Evolutionary conservation across 805 yeast genomes (phyloP).

Genomic region (Saturnispora besseyi): DNA sequence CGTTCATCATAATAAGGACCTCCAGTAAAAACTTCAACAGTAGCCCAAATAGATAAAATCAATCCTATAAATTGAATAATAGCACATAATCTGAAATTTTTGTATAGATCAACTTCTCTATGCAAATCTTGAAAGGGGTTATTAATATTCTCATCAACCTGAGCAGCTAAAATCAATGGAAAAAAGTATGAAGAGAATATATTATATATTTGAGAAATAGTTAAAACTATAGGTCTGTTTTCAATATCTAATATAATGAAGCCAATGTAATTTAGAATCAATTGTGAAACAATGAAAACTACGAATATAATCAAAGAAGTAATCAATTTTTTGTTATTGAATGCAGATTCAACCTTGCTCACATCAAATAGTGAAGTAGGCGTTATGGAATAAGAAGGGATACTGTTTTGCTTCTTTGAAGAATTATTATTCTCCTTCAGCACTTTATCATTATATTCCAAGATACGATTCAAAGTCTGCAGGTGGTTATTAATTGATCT

Average conservation of each 20-base stretch:
- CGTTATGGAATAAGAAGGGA: not conserved
- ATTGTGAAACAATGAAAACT: slow-evolving; percentile 20
- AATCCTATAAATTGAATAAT: slow-evolving; percentile 16
- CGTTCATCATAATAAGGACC: slow-evolving; percentile 8
- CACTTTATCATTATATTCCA: not conserved
- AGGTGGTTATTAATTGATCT: not conserved
- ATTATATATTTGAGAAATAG: slow-evolving; percentile 19
- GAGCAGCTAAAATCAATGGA: slow-evolving; percentile 18
- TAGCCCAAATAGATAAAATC: slow-evolving; percentile 18
- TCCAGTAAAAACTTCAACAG: slow-evolving; percentile 12
- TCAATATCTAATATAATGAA: slow-evolving; percentile 22
- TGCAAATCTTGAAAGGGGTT: slow-evolving; percentile 20
- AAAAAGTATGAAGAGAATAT: slow-evolving; percentile 21
- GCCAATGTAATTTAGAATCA: slow-evolving; percentile 22
- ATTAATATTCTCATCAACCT: slow-evolving; percentile 19
- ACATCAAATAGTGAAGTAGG: slow-evolving; percentile 9
- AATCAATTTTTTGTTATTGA: slow-evolving; percentile 17
- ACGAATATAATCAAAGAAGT: slow-evolving; percentile 17
- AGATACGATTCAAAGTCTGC: not conserved
- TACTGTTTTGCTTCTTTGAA: not conserved
- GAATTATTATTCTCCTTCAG: not conserved
- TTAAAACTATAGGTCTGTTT: slow-evolving; percentile 18
- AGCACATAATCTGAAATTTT: slow-evolving; percentile 15
- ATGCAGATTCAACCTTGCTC: slow-evolving; percentile 22
- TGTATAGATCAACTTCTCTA: slow-evolving; percentile 19